A percentile compares a stretch with the other conserved stretches of the same genome.
Evolutionary conservation across 495 filamentous ascomycete species (phyloP).

Genomic region (Filosporella fistucella): DNA sequence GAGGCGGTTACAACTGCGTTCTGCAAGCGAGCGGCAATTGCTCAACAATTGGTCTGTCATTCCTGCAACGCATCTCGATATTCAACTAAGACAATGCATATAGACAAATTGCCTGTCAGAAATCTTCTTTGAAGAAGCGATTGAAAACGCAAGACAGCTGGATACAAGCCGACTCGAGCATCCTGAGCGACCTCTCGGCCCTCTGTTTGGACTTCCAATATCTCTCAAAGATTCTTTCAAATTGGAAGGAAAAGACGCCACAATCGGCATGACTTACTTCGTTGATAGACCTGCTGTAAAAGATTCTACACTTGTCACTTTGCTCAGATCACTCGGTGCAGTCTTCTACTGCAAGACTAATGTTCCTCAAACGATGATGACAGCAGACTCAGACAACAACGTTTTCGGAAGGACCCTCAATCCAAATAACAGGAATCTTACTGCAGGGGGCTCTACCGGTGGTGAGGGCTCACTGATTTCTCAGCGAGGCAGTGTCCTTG

Average conservation of each 20-base stretch:
- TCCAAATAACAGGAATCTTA: constrained; percentile 49
- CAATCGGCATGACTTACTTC: constrained; percentile 48
- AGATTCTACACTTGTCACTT: constrained; percentile 40
- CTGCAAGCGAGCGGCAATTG: constrained; percentile 46
- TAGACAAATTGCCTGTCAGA: constrained; percentile 60
- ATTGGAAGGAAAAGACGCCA: constrained; percentile 48
- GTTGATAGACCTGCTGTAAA: constrained; percentile 40
- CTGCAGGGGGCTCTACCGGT: constrained; percentile 57
- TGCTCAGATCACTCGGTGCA: constrained; percentile 38
- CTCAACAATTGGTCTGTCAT: constrained; percentile 57
- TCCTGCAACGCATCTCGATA: neutral
- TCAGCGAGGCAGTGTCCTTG: constrained; percentile 32
- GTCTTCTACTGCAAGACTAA: constrained; percentile 62
- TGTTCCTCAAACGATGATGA: constrained; percentile 50
- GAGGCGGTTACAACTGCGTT: constrained; percentile 35
- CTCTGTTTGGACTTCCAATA: constrained; percentile 62
- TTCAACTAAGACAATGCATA: neutral
- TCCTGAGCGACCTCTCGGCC: constrained; percentile 46
- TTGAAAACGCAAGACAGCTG: constrained; percentile 47
- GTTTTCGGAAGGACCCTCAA: constrained; percentile 62
- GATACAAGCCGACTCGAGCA: constrained; percentile 41
- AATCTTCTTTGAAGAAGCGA: constrained; percentile 57
- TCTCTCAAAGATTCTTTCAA: constrained; percentile 62
- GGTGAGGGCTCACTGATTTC: constrained; percentile 49
- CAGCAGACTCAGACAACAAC: constrained; percentile 54